A percentile compares a stretch with the other conserved stretches of the same genome.
Conservation (phyloP, 148 eudicot species). For the Cornus controversa region DNA sequence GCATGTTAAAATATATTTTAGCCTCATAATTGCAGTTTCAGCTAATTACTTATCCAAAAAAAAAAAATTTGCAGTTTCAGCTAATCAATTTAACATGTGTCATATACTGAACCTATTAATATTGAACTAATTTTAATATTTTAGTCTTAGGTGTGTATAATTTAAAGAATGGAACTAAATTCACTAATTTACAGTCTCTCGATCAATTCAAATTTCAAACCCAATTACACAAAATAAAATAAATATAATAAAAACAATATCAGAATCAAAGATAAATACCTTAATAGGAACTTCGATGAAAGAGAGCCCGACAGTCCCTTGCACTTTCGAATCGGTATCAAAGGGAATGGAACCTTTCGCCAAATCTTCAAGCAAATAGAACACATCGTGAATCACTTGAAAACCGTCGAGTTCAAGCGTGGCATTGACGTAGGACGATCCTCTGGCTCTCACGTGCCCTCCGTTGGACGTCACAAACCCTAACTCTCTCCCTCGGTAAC, state of each 20-base stretch:
- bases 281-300: conserved; percentile 40
- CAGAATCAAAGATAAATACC: conserved; percentile 27
- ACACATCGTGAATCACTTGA: conserved; percentile 49
- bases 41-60: too few species aligned
- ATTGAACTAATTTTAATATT: too few species aligned
- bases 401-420: conserved; percentile 40
- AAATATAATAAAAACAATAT: not conserved
- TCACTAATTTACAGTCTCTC: not conserved
- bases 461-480: conserved; percentile 41
- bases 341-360: conserved; percentile 50
- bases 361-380: conserved; percentile 51
- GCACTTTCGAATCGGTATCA: conserved; percentile 43
- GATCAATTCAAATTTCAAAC: not conserved
- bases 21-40: too few species aligned
- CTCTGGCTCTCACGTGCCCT: conserved; percentile 33
- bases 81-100: too few species aligned
- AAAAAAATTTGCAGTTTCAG: too few species aligned
- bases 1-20: too few species aligned
- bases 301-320: conserved; percentile 33
- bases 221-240: not conserved
- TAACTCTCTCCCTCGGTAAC: conserved; percentile 45
- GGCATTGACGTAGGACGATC: conserved; percentile 43
- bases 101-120: too few species aligned
- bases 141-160: not conserved
- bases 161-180: not conserved